Base-by-base conservation (phyloP, 108 stramenopile genomes). In the Fistulifera pelliculosa region DNA sequence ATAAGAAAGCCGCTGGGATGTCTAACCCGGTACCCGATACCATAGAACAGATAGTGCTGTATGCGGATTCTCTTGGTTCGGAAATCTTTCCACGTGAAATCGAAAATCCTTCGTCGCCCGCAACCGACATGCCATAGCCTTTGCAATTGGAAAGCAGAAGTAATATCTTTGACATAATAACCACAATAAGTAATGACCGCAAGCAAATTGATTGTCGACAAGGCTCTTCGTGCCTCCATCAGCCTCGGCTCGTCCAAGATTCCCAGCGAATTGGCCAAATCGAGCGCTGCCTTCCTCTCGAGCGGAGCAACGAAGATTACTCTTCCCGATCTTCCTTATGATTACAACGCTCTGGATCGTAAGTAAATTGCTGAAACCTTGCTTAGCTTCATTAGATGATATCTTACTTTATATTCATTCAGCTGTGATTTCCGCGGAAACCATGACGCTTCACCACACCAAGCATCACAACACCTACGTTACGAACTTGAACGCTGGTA, bases 381-480 rank as follows among this genome's bases (percentile, higher is more conserved):
- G 13, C 13, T 15, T 26, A 25, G 12, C 49, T 49, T 45, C 21
- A 21, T 45, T 45, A 22, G 44, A 2, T 26, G 24, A 24, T 10
- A 26, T 27, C n/a, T n/a, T 5, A 26, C 50, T 23, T 31, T 21
- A 8, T 2, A 45, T 21, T 27, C 1, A 15, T 21, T 1, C 43
- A 75, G 74, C 96, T 52, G 74, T 65, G 65, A 91, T 97, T 61
- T 87, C 84, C 31, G 83, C 86, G 23, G 76, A 85, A 56, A 97
- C 93, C 50, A 97, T 97, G 96, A 71, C 76, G 53, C 13, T 97
- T n/a, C 96, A 97, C 55, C 93, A 97, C 65, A 62, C 81, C 53
- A 95, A 94, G 70, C 96, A 97, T 58, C 94, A 95, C 77, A 76
- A 81, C 31, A 87, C 95, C 27, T 94, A 96, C 64, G 93, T 97